Conservation (phyloP, 2,329 filamentous ascomycete genomes). For the Kalmusia sp. region DNA sequence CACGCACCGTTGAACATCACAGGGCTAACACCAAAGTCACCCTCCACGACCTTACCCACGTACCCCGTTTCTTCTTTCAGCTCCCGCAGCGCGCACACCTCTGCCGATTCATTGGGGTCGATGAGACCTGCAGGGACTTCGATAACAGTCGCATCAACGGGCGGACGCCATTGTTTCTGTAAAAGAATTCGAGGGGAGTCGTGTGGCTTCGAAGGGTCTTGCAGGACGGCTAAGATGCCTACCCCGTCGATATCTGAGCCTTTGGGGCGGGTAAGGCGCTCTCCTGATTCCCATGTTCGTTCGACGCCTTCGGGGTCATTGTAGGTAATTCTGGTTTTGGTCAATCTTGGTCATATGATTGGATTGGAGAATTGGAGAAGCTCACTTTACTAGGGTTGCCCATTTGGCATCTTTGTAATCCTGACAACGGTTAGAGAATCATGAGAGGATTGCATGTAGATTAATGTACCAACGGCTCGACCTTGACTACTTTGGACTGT, state of each 20-base stretch:
- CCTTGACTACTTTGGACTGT: conserved; percentile 43
- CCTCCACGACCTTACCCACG: conserved; percentile 54
- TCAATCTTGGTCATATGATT: conserved; percentile 9
- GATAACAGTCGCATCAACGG: conserved; percentile 65
- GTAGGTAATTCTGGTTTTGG: conserved; percentile 56
- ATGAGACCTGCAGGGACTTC: conserved; percentile 69
- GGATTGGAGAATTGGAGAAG: neutral
- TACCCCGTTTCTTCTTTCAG: conserved; percentile 71
- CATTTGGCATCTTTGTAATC: conserved; percentile 50
- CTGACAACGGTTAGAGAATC: conserved; percentile 28
- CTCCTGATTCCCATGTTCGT: conserved; percentile 75
- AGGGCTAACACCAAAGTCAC: conserved; percentile 46
- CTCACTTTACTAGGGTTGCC: conserved; percentile 48
- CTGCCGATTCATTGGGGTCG: conserved; percentile 65
- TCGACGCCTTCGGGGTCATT: conserved; percentile 65
- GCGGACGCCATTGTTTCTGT: conserved; percentile 65
- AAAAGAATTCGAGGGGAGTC: conserved; percentile 44
- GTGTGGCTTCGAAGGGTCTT: conserved; percentile 38
- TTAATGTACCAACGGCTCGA: conserved; percentile 43
- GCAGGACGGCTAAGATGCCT: conserved; percentile 73
- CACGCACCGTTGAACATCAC: conserved; percentile 53
- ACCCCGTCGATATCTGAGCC: conserved; percentile 72
- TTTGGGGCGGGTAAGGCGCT: conserved; percentile 71
- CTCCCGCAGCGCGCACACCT: conserved; percentile 66
- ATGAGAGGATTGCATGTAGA: neutral